A percentile compares a stretch with the other conserved stretches of the same genome.
phyloP scores from a whole-genome alignment of 2,329 filamentous ascomycete species.

The Pezicula rhizophila region DNA sequence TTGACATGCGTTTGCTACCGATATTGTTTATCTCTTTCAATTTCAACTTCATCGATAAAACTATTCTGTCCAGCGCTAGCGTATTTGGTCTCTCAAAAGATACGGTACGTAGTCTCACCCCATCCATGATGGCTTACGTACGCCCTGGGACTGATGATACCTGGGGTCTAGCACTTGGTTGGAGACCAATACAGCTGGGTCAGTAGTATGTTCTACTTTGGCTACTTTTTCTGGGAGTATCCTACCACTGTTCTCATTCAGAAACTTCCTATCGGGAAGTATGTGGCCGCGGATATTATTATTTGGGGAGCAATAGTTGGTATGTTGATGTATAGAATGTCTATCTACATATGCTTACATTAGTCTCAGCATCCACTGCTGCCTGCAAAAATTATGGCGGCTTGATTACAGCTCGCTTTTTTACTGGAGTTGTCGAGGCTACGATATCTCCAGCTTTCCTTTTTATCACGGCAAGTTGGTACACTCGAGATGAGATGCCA shows the following conservation, averaged over 20 bases:
- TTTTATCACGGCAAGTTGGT: slow-evolving; percentile 26
- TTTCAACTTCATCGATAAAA: slow-evolving; percentile 41
- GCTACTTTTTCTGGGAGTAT: slow-evolving; percentile 30
- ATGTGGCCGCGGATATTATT: slow-evolving; percentile 1
- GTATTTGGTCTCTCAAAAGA: slow-evolving; percentile 40
- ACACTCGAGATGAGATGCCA: slow-evolving; percentile 50
- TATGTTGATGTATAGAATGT: slow-evolving; percentile 11
- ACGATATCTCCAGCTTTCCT: slow-evolving; percentile 42
- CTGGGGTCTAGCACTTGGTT: slow-evolving; percentile 24
- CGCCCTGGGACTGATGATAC: not conserved
- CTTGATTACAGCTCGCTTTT: slow-evolving; percentile 39
- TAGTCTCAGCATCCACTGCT: slow-evolving; percentile 25
- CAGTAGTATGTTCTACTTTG: slow-evolving; percentile 41
- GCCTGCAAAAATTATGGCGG: slow-evolving; percentile 42
- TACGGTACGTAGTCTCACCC: slow-evolving; percentile 32
- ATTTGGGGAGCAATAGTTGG: slow-evolving; percentile 14
- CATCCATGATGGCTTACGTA: not conserved
- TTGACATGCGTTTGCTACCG: slow-evolving; percentile 48
- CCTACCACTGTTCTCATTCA: slow-evolving; percentile 43
- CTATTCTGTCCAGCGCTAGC: slow-evolving; percentile 32
- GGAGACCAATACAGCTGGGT: slow-evolving; percentile 41
- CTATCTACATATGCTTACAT: not conserved
- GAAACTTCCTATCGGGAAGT: slow-evolving; percentile 40
- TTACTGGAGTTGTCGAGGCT: slow-evolving; percentile 43
- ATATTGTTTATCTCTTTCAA: slow-evolving; percentile 52